Evolutionary conservation across 2,329 filamentous ascomycete species (phyloP).

Genomic region (Cladosporium sp.): DNA sequence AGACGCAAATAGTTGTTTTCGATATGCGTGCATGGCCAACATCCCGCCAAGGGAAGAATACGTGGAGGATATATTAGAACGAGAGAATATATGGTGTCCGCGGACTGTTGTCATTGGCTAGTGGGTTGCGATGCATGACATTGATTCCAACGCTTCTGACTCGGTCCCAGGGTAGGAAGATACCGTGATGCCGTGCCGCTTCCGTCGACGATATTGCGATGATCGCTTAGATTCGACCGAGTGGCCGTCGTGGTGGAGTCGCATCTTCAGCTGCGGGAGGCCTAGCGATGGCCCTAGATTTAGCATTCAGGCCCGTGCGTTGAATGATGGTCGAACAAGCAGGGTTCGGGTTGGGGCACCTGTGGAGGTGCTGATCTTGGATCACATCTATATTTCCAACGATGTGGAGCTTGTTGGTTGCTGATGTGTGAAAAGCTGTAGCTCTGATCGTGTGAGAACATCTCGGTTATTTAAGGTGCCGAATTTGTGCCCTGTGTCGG

Average conservation of each 20-base stretch:
- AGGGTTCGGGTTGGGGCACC: background rate
- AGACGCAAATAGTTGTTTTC: background rate
- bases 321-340: background rate
- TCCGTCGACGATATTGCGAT: background rate
- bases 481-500: too few species aligned
- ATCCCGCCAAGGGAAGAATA: background rate
- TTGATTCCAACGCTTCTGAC: too few species aligned
- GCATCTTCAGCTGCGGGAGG: background rate
- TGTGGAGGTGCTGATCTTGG: background rate
- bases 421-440: too few species aligned
- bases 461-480: too few species aligned
- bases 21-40: background rate
- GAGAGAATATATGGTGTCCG: too few species aligned
- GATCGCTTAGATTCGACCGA: slow-evolving; percentile 4
- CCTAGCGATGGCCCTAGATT: background rate
- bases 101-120: too few species aligned
- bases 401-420: too few species aligned
- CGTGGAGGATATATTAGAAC: background rate
- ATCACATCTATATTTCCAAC: too few species aligned
- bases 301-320: background rate
- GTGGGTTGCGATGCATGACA: too few species aligned
- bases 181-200: background rate
- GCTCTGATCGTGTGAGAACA: too few species aligned
- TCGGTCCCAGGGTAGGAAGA: too few species aligned
- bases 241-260: background rate